Evolutionary conservation across 1,284 basidiomycete genomes (phyloP).

Genomic region (Cryptococcus jaspeensis): DNA sequence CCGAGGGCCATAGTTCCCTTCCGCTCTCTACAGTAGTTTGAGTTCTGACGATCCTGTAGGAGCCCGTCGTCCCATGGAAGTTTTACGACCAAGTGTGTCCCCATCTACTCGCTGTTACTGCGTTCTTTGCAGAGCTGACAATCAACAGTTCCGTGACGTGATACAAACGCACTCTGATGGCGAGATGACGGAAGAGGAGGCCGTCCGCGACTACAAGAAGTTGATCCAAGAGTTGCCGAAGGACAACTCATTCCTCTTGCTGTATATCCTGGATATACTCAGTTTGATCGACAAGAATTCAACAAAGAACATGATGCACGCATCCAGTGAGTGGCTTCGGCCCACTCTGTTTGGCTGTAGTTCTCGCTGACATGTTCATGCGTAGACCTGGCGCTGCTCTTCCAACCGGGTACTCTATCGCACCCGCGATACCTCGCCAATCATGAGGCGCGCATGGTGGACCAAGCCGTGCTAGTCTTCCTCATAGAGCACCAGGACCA

Average conservation of each 20-base stretch:
- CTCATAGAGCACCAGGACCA: conserved; percentile 63
- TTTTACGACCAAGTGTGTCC: conserved; percentile 78
- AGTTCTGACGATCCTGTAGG: conserved; percentile 14
- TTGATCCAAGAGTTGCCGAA: conserved; percentile 82
- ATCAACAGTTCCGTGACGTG: conserved; percentile 71
- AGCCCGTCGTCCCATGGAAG: conserved; percentile 43
- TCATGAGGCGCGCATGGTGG: conserved; percentile 77
- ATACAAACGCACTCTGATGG: conserved; percentile 49
- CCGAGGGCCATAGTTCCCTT: background rate
- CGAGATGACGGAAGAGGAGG: conserved; percentile 57
- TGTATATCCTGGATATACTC: conserved; percentile 93
- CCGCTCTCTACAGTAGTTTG: background rate
- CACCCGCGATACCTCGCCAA: conserved; percentile 80
- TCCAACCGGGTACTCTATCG: conserved; percentile 86
- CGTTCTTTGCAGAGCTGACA: too few relatives aligned
- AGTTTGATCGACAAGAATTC: conserved; percentile 90
- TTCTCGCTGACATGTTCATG: background rate
- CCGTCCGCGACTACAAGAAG: conserved; percentile 74
- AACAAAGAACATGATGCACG: conserved; percentile 93
- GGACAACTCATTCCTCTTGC: conserved; percentile 87
- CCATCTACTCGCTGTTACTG: conserved; percentile 6
- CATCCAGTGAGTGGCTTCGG: conserved; percentile 66
- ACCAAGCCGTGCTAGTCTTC: conserved; percentile 89
- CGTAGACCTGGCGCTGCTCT: conserved; percentile 89
- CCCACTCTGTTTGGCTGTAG: background rate